phyloP scores from a whole-genome alignment of 345 rosid species.

The Lenwebbia sp. region DNA sequence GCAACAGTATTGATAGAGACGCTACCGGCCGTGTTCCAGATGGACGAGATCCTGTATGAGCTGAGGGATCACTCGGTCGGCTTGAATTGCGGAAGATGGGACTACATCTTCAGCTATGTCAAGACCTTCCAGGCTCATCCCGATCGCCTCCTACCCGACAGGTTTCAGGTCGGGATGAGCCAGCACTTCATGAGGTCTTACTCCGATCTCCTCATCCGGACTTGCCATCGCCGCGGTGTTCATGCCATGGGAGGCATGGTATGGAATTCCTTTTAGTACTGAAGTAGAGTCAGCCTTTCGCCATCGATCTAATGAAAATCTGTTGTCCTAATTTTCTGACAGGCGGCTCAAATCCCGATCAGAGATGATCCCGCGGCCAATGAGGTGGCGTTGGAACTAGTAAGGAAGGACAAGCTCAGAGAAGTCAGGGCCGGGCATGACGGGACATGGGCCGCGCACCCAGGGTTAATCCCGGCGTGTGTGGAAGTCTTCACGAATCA shows the following conservation, averaged over 20 bases:
- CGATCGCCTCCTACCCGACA: constrained; percentile 68
- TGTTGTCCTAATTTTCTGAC: constrained; percentile 2
- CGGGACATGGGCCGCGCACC: constrained; percentile 99
- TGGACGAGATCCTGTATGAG: constrained; percentile 89
- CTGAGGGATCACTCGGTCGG: constrained; percentile 82
- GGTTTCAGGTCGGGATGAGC: constrained; percentile 75
- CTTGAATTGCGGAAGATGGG: constrained; percentile 93
- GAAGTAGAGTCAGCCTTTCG: neutral
- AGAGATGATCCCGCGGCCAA: constrained; percentile 73
- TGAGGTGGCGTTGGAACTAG: constrained; percentile 72
- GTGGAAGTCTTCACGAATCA: constrained; percentile 52
- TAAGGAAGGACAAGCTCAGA: constrained; percentile 80
- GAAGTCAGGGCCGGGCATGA: constrained; percentile 88
- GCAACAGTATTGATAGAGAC: constrained; percentile 88
- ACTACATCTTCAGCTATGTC: constrained; percentile 88
- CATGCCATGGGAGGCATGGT: constrained; percentile 99
- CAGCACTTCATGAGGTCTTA: constrained; percentile 95
- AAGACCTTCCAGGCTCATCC: constrained; percentile 90
- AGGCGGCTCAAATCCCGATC: constrained; percentile 96
- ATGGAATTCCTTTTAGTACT: neutral
- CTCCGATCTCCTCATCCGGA: constrained; percentile 80
- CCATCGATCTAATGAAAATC: neutral
- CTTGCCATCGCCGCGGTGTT: constrained; percentile 80
- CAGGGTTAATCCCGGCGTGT: constrained; percentile 73
- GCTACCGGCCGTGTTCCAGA: constrained; percentile 85